phyloP scores from a whole-genome alignment of 2,329 filamentous ascomycete genomes.

The Fusarium sp. region DNA sequence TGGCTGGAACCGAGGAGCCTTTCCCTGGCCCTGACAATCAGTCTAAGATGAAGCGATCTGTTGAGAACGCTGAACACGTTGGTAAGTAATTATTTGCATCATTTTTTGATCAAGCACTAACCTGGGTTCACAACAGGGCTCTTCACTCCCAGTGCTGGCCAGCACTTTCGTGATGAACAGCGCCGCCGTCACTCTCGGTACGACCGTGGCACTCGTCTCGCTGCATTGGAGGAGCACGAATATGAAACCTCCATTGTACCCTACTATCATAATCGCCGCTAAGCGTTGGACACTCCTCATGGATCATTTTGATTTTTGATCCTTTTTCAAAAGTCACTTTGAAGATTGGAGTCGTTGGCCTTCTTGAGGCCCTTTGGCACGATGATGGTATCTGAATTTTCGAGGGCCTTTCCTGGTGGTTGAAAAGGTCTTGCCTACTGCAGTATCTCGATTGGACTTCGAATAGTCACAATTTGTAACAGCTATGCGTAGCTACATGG shows the following conservation, averaged over 20 bases:
- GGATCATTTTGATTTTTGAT: slow-evolving; percentile 24
- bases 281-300: slow-evolving; percentile 8
- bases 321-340: slow-evolving; percentile 30
- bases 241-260: slow-evolving; percentile 59
- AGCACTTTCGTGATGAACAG: slow-evolving; percentile 79
- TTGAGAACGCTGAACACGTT: slow-evolving; percentile 86
- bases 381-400: slow-evolving; percentile 29
- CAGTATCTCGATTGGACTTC: slow-evolving; percentile 41
- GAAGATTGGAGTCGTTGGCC: slow-evolving; percentile 30
- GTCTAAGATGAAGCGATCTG: slow-evolving; percentile 87
- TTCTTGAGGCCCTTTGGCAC: slow-evolving; percentile 30
- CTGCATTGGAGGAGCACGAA: slow-evolving; percentile 72
- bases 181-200: slow-evolving; percentile 81
- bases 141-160: slow-evolving; percentile 81
- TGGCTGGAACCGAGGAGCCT: slow-evolving; percentile 75
- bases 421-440: slow-evolving; percentile 31
- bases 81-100: slow-evolving; percentile 62
- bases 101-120: neutral
- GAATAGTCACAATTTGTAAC: slow-evolving; percentile 32
- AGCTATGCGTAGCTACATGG: slow-evolving; percentile 35
- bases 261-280: slow-evolving; percentile 46
- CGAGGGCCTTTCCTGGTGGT: slow-evolving; percentile 26
- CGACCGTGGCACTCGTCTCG: slow-evolving; percentile 81
- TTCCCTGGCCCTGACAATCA: slow-evolving; percentile 86
- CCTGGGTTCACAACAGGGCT: slow-evolving; percentile 65